These are phyloP conservation scores for Penicillium sp. DNA, from an alignment of 2,329 filamentous ascomycete species.

Conservation along the genomic window DNA sequence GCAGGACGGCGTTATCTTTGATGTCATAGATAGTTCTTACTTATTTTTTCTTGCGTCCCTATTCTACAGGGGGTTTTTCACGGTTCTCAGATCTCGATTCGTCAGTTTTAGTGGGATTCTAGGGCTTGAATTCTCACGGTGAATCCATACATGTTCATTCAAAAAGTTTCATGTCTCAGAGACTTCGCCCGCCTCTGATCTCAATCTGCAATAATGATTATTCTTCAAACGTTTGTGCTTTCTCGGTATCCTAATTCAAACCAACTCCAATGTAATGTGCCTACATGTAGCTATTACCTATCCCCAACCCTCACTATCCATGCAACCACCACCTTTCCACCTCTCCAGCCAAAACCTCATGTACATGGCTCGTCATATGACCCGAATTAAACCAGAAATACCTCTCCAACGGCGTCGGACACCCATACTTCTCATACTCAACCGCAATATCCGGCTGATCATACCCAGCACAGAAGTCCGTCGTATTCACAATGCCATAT, in stretches of 20 bases:
- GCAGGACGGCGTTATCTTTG: conserved; percentile 40
- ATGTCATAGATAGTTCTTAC: conserved; percentile 40
- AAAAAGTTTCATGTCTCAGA: conserved; percentile 20
- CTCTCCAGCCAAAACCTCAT: conserved; percentile 39
- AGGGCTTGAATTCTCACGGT: conserved; percentile 14
- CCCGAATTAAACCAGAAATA: conserved; percentile 54
- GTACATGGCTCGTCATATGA: conserved; percentile 47
- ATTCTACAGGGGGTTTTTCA: conserved; percentile 6
- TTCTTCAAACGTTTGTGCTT: background rate
- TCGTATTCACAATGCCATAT: conserved; percentile 51
- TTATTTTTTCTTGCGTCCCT: conserved; percentile 19
- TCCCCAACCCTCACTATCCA: background rate
- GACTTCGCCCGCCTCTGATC: background rate
- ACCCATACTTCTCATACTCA: conserved; percentile 49
- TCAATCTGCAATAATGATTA: conserved; percentile 5
- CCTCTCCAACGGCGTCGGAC: conserved; percentile 41
- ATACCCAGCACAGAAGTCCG: conserved; percentile 47
- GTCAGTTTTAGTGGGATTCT: background rate
- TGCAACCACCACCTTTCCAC: conserved; percentile 18
- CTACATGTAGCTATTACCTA: background rate
- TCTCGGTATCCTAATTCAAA: background rate
- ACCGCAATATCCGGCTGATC: conserved; percentile 48
- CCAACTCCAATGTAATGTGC: background rate
- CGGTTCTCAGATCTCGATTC: conserved; percentile 5
- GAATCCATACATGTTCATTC: conserved; percentile 21